Evolutionary conservation across 768 basidiomycete genomes (phyloP).

Genomic region (Paxillus ammoniavirescens): DNA sequence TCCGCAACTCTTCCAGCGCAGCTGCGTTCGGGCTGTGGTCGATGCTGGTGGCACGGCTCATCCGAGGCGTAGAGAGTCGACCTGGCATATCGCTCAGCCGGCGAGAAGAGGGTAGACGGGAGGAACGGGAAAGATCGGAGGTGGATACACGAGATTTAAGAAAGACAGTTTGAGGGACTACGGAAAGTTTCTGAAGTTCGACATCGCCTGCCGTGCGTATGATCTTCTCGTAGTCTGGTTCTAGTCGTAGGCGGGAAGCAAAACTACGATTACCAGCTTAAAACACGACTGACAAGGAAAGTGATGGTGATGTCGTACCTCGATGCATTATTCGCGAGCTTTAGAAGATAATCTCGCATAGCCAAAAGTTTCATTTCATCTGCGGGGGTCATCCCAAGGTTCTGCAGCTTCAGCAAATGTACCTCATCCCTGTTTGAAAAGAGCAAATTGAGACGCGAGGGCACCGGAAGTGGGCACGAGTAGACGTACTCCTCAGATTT

Average conservation of each 20-base stretch:
- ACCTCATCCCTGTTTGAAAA: slow-evolving; percentile 61
- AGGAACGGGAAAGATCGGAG: slow-evolving; percentile 38
- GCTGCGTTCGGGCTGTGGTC: slow-evolving; percentile 49
- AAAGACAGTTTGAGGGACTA: slow-evolving; percentile 91
- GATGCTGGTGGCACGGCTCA: slow-evolving; percentile 46
- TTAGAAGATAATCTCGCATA: slow-evolving; percentile 85
- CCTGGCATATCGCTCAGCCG: slow-evolving; percentile 40
- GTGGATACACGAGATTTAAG: slow-evolving; percentile 51
- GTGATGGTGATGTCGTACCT: slow-evolving; percentile 47
- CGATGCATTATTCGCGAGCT: slow-evolving; percentile 74
- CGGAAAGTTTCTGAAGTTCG: slow-evolving; percentile 82
- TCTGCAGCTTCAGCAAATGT: slow-evolving; percentile 75
- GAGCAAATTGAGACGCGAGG: neutral
- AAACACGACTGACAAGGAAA: neutral
- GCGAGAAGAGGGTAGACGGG: slow-evolving; percentile 39
- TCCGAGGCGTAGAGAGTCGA: slow-evolving; percentile 50
- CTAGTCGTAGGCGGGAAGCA: slow-evolving; percentile 58
- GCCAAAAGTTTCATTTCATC: slow-evolving; percentile 88
- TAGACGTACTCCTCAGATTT: slow-evolving; percentile 76
- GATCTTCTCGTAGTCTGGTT: slow-evolving; percentile 61
- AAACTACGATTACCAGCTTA: slow-evolving; percentile 47
- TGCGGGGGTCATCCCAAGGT: slow-evolving; percentile 77
- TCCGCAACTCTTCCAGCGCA: slow-evolving; percentile 76
- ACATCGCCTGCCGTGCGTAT: slow-evolving; percentile 66
- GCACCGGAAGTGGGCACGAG: neutral